phyloP scores from a whole-genome alignment of 176 grass and related monocot species.

The Melocanna baccifera region DNA sequence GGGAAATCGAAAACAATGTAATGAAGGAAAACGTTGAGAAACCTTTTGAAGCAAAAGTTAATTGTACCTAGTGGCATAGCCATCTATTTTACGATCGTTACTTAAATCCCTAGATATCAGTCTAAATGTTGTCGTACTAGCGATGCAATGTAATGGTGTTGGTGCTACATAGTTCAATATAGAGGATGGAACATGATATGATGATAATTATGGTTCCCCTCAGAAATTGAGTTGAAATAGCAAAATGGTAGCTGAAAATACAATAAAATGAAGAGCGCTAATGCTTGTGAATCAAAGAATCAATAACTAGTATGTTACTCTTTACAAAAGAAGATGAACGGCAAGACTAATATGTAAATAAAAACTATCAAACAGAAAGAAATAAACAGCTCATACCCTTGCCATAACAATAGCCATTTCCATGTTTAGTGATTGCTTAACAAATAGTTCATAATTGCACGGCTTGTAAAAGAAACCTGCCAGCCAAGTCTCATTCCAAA shows the following conservation, averaged over 20 bases:
- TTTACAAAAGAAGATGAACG: neutral
- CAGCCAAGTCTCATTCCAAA: conserved; percentile 99
- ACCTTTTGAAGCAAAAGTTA: neutral
- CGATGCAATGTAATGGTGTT: neutral
- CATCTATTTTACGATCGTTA: neutral
- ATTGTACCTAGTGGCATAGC: neutral
- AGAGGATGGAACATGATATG: neutral
- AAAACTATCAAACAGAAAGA: conserved; percentile 3
- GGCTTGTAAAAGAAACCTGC: conserved; percentile 95
- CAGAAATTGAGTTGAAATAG: neutral
- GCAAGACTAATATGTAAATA: neutral
- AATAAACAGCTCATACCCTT: conserved; percentile 54
- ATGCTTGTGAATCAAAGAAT: conserved; percentile 3
- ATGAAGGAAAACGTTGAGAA: neutral
- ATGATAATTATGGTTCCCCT: neutral
- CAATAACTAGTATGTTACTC: neutral
- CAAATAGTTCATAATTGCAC: conserved; percentile 98
- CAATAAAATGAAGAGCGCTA: neutral
- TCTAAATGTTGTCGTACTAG: conserved; percentile 9
- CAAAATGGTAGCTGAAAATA: neutral
- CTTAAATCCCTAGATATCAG: neutral
- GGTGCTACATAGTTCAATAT: neutral
- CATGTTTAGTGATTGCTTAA: conserved; percentile 99
- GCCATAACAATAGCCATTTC: conserved; percentile 99
- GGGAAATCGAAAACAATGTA: neutral